phyloP scores from a whole-genome alignment of 176 grass and related monocot genomes.

The Poa pratensis region DNA sequence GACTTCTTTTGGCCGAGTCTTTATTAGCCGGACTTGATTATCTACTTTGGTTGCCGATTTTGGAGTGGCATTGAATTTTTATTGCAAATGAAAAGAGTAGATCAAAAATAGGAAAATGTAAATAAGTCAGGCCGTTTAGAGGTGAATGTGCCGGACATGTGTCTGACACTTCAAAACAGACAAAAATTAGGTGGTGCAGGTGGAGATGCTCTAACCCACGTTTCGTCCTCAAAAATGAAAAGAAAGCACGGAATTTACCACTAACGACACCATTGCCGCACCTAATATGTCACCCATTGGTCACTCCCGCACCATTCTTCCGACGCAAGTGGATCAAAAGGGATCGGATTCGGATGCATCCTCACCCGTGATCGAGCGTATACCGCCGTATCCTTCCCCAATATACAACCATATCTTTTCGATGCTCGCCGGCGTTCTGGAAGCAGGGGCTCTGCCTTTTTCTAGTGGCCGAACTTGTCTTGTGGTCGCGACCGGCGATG shows the following conservation, averaged over 20 bases:
- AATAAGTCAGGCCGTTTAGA: no score
- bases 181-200: no score
- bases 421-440: conserved; percentile 31
- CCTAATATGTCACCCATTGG: conserved; percentile 43
- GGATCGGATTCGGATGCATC: conserved; percentile 58
- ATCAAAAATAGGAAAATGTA: no score
- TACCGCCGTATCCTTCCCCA: not conserved
- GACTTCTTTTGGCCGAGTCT: no score
- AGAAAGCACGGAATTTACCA: not conserved
- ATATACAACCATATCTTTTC: not conserved
- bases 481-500: not conserved
- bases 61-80: no score
- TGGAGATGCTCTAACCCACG: no score
- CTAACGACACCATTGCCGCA: conserved; percentile 40
- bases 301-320: not conserved
- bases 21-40: no score
- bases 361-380: conserved; percentile 11
- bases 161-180: no score
- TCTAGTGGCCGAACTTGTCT: conserved; percentile 16
- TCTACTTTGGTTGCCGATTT: no score
- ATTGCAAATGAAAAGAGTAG: no score
- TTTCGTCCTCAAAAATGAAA: not conserved
- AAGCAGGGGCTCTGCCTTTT: not conserved
- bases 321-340: conserved; percentile 27
- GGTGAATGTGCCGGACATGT: no score